These are phyloP conservation scores for Stagonosporopsis cucurbitacearum DNA, from an alignment of 2,329 filamentous ascomycete species.

Conservation along the genomic window DNA sequence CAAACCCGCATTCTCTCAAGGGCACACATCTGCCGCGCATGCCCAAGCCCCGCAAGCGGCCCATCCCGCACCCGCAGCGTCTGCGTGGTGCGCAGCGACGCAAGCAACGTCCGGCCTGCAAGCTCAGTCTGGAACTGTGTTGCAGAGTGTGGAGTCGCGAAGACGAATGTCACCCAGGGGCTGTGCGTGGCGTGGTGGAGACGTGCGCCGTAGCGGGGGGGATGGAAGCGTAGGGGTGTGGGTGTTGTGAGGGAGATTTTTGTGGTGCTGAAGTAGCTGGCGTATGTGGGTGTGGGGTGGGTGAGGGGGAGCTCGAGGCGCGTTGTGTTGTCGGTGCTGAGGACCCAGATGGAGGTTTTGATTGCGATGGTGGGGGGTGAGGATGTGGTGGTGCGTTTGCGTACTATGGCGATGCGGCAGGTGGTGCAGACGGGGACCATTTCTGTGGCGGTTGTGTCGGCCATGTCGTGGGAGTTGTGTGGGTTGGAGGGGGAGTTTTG, in stretches of 20 bases:
- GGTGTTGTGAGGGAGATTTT: constrained; percentile 52
- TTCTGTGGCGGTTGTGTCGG: constrained; percentile 49
- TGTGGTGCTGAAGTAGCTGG: constrained; percentile 53
- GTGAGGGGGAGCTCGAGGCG: constrained; percentile 53
- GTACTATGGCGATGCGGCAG: constrained; percentile 53
- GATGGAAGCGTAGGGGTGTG: constrained; percentile 51
- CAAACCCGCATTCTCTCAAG: constrained; percentile 57
- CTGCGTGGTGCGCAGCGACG: constrained; percentile 52
- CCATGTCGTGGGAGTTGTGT: background rate
- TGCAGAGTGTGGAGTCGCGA: constrained; percentile 44
- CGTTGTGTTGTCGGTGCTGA: constrained; percentile 52
- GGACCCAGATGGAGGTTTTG: constrained; percentile 54
- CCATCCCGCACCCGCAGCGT: constrained; percentile 55
- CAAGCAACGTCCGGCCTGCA: constrained; percentile 53
- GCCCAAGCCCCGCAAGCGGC: constrained; percentile 49
- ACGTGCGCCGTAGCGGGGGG: constrained; percentile 43
- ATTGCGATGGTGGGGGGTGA: constrained; percentile 46
- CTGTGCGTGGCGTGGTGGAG: constrained; percentile 47
- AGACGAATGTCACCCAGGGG: constrained; percentile 56
- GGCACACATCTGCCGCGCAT: constrained; percentile 58
- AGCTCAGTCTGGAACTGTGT: constrained; percentile 55
- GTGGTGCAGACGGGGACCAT: constrained; percentile 49
- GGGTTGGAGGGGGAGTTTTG: constrained; percentile 41
- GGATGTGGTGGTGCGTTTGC: constrained; percentile 50
- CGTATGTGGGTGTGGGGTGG: constrained; percentile 54